Base-by-base conservation (phyloP, 2,329 filamentous ascomycete species). In the Fusarium dimerum region DNA sequence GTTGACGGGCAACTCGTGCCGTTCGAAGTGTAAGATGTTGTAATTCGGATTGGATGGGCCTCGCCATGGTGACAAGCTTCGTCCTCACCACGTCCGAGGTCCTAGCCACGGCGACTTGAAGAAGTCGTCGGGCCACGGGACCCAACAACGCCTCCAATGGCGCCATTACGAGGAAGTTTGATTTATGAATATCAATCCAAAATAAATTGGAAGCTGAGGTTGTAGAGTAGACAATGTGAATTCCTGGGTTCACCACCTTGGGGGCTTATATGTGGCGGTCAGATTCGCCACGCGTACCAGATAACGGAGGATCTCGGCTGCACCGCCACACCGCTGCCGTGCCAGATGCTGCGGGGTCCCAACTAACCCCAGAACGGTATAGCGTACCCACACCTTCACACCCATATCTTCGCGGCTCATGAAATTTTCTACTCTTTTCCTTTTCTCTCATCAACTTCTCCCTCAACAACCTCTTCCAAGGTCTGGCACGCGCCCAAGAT, bases 61-160 rank as follows among this genome's bases (percentile, higher is more conserved):
- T 75, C 45, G 74, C 67, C 39, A 75, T 75, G 53, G 68, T 70
- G 18, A 72, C 72, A 54, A 84, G 60, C 61, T 80, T 82, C 62
- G 69, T 71, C 58, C 80, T 78, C 52, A 85, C 70, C 60, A 76
- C 71, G 59, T 78, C 77, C 54, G 77, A 76, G 64, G 80, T 76
- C 63, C 77, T 79, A 45, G 72, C 71, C 66, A 79, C 72, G 67
- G 81, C 78, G 61, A 73, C 75, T 66, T 79, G 78, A 64, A 83
- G 73, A 62, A 80, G 71, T 68, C 79, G 79, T 68, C 83, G 71
- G 73, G 79, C 78, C 67, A 76, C 73, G 53, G 80, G 78, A 65
- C 77, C 81, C 81, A 77, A 82, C 69, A 83, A 74, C 72, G 78
- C 80, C 75, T 79, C 79, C 68, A 72, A 69, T 68, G 79, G 77